Percentiles rank a stretch among this genome's conserved stretches.
Evolutionary conservation across 2,329 filamentous ascomycete species (phyloP).

Genomic region (Epichloe sibirici): DNA sequence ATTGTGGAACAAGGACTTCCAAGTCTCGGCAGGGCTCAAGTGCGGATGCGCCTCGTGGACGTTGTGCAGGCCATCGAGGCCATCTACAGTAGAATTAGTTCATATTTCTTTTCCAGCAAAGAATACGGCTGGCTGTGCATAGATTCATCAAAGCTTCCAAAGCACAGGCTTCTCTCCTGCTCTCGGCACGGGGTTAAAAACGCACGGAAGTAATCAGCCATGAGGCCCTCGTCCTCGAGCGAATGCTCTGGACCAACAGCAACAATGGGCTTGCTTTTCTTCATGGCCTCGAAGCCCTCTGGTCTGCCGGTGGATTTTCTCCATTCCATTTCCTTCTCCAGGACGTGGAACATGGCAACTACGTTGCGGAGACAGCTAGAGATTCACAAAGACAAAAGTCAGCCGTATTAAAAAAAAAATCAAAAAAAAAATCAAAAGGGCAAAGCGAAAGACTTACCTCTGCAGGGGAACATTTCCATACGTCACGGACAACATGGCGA

Average conservation of each 20-base stretch:
- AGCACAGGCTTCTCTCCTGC: not conserved
- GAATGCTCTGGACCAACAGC: conserved; percentile 80
- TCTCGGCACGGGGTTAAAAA: not conserved
- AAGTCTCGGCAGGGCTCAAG: conserved; percentile 60
- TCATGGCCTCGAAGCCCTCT: conserved; percentile 62
- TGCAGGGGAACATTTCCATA: conserved; percentile 88
- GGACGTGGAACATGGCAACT: conserved; percentile 79
- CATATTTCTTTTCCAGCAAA: no score
- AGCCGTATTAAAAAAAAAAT: not conserved
- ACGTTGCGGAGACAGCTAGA: conserved; percentile 73
- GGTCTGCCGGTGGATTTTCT: conserved; percentile 54
- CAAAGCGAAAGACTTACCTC: conserved; percentile 38
- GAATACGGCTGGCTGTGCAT: no score
- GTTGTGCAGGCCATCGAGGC: conserved; percentile 62
- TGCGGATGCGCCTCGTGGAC: conserved; percentile 66
- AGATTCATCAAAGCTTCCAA: no score
- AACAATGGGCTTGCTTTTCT: conserved; percentile 64
- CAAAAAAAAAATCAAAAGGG: not conserved
- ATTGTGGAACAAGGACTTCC: conserved; percentile 51
- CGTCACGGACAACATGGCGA: conserved; percentile 76
- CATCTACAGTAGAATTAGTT: conserved; percentile 39
- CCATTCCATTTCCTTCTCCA: conserved; percentile 84
- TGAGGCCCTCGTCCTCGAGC: conserved; percentile 67
- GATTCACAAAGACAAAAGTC: not conserved
- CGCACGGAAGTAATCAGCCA: conserved; percentile 81